Evolutionary conservation across 345 rosid genomes (phyloP), one percentile per base, ranked within the genome.

Genomic region (Gossypium stocksii): DNA sequence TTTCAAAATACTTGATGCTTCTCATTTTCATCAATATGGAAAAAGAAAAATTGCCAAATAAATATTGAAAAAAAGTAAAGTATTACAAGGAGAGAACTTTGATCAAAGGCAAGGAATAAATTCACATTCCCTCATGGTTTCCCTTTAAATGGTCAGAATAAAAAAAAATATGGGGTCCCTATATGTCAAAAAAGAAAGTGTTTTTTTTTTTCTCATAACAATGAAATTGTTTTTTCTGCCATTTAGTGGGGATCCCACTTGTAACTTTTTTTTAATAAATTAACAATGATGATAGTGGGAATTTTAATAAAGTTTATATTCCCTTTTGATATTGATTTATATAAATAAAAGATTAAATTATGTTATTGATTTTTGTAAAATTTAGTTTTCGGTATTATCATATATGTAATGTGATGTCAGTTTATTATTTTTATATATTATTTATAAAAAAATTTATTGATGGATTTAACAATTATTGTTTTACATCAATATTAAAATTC

Each of bases 241-340:
- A 20, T 22, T 66, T 45, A 66, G 71, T 66, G 69, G 69, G 69
- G 49, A 64, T 64, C 51, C 69, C 69, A 41, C 69, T 41, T 64
- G 7, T 41, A n/a, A 20, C 60, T 56, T 56, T 54, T 20, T 10
- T 10, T 19, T 0, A 19, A 12, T 63, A 41, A 4, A 64, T 64
- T 41, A 10, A 64, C 46, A 64, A 64, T 19, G 25, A 64, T n/a
- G 68, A 10, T 12, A 9, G 22, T 64, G 68, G 43, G 25, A n/a
- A 64, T 22, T 62, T 62, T 34, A 2, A 29, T 53, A 29, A 62
- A 34, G 17, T 45, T 57, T 56, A 9, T 19, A 20, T 56, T 56
- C 25, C 9, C 7, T 15, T 51, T 17, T 52, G 7, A 52, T 52
- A 52, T 17, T 52, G 41, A 34, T 34, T 34, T 34, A 34, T 34